These are phyloP conservation scores for Boletus subcaerulescens DNA, from an alignment of 768 basidiomycete species.

Conservation along the genomic window DNA sequence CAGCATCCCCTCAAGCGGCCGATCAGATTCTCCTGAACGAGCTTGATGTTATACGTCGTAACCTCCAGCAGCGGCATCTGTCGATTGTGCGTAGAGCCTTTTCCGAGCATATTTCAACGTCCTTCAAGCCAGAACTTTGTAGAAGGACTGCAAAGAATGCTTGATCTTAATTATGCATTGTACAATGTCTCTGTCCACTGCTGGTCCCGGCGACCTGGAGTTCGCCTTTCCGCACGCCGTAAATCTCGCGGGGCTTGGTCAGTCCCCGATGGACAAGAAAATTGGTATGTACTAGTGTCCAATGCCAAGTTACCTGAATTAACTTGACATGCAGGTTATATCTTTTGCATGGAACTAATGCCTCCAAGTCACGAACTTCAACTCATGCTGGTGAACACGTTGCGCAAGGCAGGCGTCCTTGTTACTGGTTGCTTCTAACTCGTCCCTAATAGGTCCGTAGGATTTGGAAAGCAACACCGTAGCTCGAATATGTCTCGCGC, in stretches of 20 bases:
- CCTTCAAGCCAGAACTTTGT: conserved; percentile 4
- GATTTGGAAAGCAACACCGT: conserved; percentile 63
- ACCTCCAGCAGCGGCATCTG: conserved; percentile 48
- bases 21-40: conserved; percentile 62
- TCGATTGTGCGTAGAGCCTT: conserved; percentile 48
- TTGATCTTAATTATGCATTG: conserved; percentile 74
- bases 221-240: conserved; percentile 78
- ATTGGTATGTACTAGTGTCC: conserved; percentile 45
- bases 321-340: conserved; percentile 53
- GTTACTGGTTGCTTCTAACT: background rate
- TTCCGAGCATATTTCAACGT: background rate
- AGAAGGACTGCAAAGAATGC: conserved; percentile 66
- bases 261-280: conserved; percentile 57
- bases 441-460: conserved; percentile 35
- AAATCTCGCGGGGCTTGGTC: conserved; percentile 70
- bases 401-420: conserved; percentile 60
- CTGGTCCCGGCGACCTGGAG: conserved; percentile 47
- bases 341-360: conserved; percentile 76
- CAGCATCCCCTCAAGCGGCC: conserved; percentile 51
- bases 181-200: conserved; percentile 45
- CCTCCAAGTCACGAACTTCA: conserved; percentile 63
- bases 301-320: background rate
- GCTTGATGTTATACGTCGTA: conserved; percentile 52
- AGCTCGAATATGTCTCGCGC: conserved; percentile 64
- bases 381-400: conserved; percentile 82